Conservation (phyloP, 768 basidiomycete species). For the Russula sp. region DNA sequence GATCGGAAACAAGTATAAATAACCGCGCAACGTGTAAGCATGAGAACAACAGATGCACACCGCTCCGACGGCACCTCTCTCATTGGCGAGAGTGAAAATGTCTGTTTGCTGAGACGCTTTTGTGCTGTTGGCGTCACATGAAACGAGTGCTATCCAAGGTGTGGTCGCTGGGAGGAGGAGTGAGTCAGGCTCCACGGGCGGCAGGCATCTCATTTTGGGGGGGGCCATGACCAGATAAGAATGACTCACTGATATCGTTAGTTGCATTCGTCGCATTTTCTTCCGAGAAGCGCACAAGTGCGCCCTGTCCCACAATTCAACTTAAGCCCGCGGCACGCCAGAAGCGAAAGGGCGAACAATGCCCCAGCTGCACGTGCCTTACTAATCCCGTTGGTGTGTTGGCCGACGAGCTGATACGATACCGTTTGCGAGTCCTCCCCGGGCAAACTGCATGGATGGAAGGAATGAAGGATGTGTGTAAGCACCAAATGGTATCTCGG, state of each 20-base stretch:
- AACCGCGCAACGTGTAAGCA: not conserved
- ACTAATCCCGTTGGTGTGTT: conserved; percentile 42
- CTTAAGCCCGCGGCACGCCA: not conserved
- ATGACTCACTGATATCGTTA: conserved; percentile 39
- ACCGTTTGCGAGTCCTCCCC: conserved; percentile 50
- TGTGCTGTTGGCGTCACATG: conserved; percentile 75
- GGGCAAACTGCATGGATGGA: conserved; percentile 2
- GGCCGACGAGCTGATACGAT: conserved; percentile 52
- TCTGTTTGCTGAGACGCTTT: conserved; percentile 52
- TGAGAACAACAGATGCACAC: conserved; percentile 33
- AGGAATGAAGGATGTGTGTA: conserved; percentile 4
- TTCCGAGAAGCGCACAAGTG: conserved; percentile 79
- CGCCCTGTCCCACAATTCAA: conserved; percentile 43
- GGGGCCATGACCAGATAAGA: not conserved
- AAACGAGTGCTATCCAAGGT: conserved; percentile 88
- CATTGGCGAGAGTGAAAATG: conserved; percentile 74
- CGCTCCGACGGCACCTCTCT: conserved; percentile 74
- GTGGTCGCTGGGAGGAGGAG: conserved; percentile 47
- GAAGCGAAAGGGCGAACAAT: not conserved
- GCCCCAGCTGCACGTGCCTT: conserved; percentile 38
- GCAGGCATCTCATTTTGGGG: not conserved
- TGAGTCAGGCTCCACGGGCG: not conserved
- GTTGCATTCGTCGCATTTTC: conserved; percentile 31
- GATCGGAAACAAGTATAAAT: not conserved
- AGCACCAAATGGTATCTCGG: not conserved